Base-by-base conservation (phyloP, 768 basidiomycete species). In the Lanmaoa rubissima region DNA sequence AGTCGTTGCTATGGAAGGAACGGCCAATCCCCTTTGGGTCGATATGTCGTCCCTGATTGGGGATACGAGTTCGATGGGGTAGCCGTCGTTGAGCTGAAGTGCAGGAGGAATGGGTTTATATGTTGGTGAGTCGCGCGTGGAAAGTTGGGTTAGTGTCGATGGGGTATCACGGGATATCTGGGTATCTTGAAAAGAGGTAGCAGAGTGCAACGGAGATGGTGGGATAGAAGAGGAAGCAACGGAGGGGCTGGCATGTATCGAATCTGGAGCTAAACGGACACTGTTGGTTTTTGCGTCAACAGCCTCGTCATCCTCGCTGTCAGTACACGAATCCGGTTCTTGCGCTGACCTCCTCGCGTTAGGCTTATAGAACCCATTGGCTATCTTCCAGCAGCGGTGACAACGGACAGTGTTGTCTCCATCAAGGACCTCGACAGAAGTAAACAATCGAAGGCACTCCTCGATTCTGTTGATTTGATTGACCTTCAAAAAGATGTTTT, bases 401-500 rank as follows among this genome's bases (percentile, higher is more conserved):
- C 95, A 98, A 0, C 94, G 94, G 51, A 97, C 94, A 76, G 87
- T 88, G 64, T 98, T 97, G 64, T 97, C 95, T 0, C 92, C 93
- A 62, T 97, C 91, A 35, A 98, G 75, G 8, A 92, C 82, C 65
- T 98, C 95, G n/a, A 97, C 94, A 5, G 88, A 80, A 0, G 94
- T 97, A 73, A 98, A 98, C 75, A 90, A 79, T 60, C 85, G 79
- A 57, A 96, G 72, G 60, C 90, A 92, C 54, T 94, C 92, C 64
- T 91, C 89, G 4, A 67, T 68, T 40, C 57, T 40, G 24, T 63
- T 67, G 53, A 67, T 68, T 9, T 55, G 61, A 35, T 70, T 68
- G 17, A 70, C 59, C 56, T 64, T 72, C 12, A 70, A 31, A 53
- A 72, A 72, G 19, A 62, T 36, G 45, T 45, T 72, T 24, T 68